These are phyloP conservation scores for Flammula alnicola DNA, from an alignment of 1,284 basidiomycete genomes.

Conservation along the genomic window DNA sequence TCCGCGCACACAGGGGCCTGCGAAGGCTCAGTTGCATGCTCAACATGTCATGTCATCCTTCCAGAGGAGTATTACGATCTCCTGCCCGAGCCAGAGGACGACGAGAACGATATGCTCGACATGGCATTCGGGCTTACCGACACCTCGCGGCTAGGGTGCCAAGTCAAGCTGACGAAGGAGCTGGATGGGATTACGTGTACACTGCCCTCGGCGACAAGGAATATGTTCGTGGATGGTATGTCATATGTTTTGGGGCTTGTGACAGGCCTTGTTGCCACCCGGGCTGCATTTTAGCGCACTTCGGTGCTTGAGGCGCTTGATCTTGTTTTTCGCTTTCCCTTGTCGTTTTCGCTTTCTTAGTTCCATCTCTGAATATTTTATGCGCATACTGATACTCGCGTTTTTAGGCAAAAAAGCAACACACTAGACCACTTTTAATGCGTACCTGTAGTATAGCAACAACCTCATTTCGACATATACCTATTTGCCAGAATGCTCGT, in stretches of 20 bases:
- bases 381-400: too few relatives aligned
- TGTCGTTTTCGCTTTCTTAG: too few relatives aligned
- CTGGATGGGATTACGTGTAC: conserved; percentile 88
- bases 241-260: neutral
- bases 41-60: conserved; percentile 96
- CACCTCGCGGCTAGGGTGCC: conserved; percentile 83
- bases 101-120: conserved; percentile 99
- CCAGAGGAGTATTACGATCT: conserved; percentile 83
- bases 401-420: too few relatives aligned
- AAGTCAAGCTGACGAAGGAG: conserved; percentile 83
- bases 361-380: too few relatives aligned
- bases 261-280: too few relatives aligned
- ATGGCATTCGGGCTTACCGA: conserved; percentile 97
- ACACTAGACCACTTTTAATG: too few relatives aligned
- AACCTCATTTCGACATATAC: too few relatives aligned
- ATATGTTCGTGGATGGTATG: conserved; percentile 83
- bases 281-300: too few relatives aligned
- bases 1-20: conserved; percentile 80
- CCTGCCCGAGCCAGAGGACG: conserved; percentile 92
- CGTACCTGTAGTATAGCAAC: too few relatives aligned
- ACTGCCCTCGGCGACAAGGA: conserved; percentile 91
- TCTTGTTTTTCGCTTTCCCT: too few relatives aligned
- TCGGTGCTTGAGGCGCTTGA: too few relatives aligned
- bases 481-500: too few relatives aligned
- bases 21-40: conserved; percentile 96